Conservation (phyloP, 2,329 filamentous ascomycete species). For the Dendrostoma leiphaemia region DNA sequence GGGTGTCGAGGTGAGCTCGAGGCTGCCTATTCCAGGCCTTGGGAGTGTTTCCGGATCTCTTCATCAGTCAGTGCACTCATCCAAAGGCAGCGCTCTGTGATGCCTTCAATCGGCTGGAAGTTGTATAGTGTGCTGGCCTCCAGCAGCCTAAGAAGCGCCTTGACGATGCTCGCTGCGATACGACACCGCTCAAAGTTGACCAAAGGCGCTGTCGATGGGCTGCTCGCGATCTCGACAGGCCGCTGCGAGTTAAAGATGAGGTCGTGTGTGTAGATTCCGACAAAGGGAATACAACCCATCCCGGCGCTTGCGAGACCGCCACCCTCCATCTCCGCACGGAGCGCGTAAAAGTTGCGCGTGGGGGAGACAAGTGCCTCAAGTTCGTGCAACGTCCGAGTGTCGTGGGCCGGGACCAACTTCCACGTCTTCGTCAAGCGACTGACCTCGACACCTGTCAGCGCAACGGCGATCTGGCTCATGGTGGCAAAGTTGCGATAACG, state of each 20-base stretch:
- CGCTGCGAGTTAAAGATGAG: constrained; percentile 79
- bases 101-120: constrained; percentile 72
- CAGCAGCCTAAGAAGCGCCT: constrained; percentile 74
- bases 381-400: constrained; percentile 64
- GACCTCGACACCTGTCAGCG: constrained; percentile 71
- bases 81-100: constrained; percentile 82
- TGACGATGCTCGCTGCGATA: constrained; percentile 72
- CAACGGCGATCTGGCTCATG: constrained; percentile 77
- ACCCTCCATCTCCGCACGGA: constrained; percentile 78
- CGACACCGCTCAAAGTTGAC: constrained; percentile 84
- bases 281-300: constrained; percentile 77
- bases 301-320: constrained; percentile 51
- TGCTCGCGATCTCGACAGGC: constrained; percentile 70
- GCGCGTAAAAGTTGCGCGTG: constrained; percentile 72
- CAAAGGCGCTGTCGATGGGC: constrained; percentile 63
- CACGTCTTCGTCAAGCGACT: constrained; percentile 68
- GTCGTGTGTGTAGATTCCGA: constrained; percentile 81
- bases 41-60: constrained; percentile 62
- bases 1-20: not conserved
- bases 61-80: constrained; percentile 73
- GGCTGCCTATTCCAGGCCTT: not conserved
- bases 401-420: constrained; percentile 64
- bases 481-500: constrained; percentile 80
- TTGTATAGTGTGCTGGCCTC: constrained; percentile 74
- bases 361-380: constrained; percentile 74